A percentile compares a stretch with the other conserved stretches of the same genome.
phyloP scores from a whole-genome alignment of 164 flowering plant species.

The Piper longum region DNA sequence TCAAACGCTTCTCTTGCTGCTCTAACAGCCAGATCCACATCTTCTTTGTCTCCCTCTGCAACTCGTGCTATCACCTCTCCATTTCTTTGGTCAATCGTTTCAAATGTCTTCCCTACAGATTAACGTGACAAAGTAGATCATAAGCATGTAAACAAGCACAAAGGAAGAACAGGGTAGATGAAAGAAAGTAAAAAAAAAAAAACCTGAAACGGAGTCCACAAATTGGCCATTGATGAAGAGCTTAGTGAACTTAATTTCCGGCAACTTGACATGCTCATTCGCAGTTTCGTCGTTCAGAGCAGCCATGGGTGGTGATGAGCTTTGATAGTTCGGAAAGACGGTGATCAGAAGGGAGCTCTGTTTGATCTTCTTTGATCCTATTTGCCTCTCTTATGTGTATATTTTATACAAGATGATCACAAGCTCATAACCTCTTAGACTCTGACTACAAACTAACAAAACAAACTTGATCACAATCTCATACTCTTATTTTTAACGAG shows the following conservation, averaged over 20 bases:
- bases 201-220: slow-evolving; percentile 59
- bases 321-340: not conserved
- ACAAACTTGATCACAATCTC: no score
- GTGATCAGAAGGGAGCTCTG: not conserved
- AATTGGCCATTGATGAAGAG: slow-evolving; percentile 77
- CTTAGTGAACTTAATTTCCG: slow-evolving; percentile 45
- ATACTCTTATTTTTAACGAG: no score
- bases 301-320: slow-evolving; percentile 2
- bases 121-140: not conserved
- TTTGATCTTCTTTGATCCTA: no score
- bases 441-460: no score
- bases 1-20: slow-evolving; percentile 84
- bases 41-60: slow-evolving; percentile 59
- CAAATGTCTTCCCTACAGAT: slow-evolving; percentile 51
- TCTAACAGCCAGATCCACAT: slow-evolving; percentile 65
- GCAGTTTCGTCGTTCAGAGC: slow-evolving; percentile 6
- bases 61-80: slow-evolving; percentile 47
- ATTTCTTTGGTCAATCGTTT: slow-evolving; percentile 64
- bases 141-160: not conserved
- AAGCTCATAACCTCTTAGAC: no score
- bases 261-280: slow-evolving; percentile 6
- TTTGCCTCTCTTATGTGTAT: no score
- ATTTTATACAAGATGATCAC: no score
- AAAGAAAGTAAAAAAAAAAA: not conserved
- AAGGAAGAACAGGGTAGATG: not conserved